Percentiles rank a stretch among this genome's conserved stretches.
phyloP scores from a whole-genome alignment of 306 rosid genomes.

The Cotoneaster glaucophyllus region DNA sequence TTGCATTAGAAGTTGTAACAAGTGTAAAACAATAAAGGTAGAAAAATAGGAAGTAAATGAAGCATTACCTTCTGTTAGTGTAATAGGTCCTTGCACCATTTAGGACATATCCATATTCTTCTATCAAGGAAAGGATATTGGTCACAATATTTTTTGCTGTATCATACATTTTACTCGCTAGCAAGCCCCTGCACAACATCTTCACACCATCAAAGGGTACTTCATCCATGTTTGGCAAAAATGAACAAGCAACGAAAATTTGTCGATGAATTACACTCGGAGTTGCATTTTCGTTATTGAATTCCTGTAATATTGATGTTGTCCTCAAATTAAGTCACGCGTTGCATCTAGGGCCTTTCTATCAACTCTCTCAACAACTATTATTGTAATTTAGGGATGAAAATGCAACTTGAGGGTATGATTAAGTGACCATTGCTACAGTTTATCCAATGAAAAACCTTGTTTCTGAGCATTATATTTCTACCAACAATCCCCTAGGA shows the following conservation, averaged over 20 bases:
- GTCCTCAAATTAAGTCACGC: too few relatives aligned
- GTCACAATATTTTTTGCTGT: constrained; percentile 62
- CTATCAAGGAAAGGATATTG: constrained; percentile 58
- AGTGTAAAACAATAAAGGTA: neutral
- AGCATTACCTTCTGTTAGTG: constrained; percentile 70
- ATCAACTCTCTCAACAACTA: neutral
- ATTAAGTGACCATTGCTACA: neutral
- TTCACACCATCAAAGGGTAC: neutral
- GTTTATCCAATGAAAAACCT: neutral
- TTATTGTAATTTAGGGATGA: neutral
- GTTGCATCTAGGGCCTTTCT: neutral
- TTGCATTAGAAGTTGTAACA: neutral
- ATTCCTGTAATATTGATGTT: neutral
- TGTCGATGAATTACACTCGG: neutral
- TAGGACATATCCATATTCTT: constrained; percentile 74
- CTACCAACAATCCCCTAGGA: neutral
- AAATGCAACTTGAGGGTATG: too few relatives aligned
- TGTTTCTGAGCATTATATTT: neutral
- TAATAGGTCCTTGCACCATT: constrained; percentile 87
- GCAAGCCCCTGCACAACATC: constrained; percentile 54
- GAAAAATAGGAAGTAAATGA: neutral
- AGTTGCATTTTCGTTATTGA: neutral
- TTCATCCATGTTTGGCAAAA: neutral
- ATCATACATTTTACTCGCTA: constrained; percentile 73
- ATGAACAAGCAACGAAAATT: neutral